Conservation (phyloP, 176 grass and related monocot species). For the Musa itinerans region DNA sequence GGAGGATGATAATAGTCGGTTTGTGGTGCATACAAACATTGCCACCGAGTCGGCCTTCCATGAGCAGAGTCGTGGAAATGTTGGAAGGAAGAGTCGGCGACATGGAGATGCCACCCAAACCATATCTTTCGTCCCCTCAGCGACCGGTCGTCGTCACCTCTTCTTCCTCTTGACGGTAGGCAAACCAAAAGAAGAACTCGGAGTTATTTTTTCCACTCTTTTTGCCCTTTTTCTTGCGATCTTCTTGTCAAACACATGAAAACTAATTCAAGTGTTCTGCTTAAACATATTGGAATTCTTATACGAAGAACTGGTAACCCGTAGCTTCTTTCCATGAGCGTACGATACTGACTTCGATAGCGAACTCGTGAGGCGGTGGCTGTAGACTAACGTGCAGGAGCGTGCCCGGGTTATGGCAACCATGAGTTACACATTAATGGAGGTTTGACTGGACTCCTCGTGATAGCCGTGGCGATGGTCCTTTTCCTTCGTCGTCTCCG, state of each 20-base stretch:
- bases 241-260: too few species aligned
- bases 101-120: slow-evolving; percentile 41
- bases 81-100: slow-evolving; percentile 27
- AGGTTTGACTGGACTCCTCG: not conserved
- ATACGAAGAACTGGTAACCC: too few species aligned
- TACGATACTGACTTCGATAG: not conserved
- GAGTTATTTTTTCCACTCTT: too few species aligned
- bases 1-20: slow-evolving; percentile 28
- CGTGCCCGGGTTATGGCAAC: not conserved
- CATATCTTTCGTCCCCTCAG: slow-evolving; percentile 18
- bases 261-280: too few species aligned
- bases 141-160: not conserved
- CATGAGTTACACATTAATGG: not conserved
- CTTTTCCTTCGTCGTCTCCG: not conserved
- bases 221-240: too few species aligned
- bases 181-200: not conserved
- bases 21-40: slow-evolving; percentile 42
- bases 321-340: too few species aligned
- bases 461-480: not conserved
- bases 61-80: slow-evolving; percentile 47
- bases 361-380: not conserved
- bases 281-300: too few species aligned
- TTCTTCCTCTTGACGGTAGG: not conserved
- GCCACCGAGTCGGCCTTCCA: slow-evolving; percentile 31
- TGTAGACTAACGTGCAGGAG: not conserved